Evolutionary conservation across 345 rosid genomes (phyloP), one percentile per base, ranked within the genome.

Genomic region (Pistacia integerrima): DNA sequence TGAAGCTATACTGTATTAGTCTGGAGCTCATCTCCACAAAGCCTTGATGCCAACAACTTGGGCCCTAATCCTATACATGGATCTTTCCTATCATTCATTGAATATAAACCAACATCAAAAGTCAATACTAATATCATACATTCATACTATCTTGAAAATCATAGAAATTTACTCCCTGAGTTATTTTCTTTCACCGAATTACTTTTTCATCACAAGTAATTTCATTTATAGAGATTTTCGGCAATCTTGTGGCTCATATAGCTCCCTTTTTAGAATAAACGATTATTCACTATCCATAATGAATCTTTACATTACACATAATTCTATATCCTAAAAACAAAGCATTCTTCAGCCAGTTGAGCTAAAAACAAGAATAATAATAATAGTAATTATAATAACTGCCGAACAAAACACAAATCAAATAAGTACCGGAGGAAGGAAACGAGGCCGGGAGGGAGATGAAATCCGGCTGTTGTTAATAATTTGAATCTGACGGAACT

Each of bases 371-470:
- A 66, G 9, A 22, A 8, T n/a, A 25, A 4, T 6, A 49, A 4
- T 3, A 12, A 13, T 16, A 16, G 13, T 3, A 30, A 30, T 30
- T 30, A 1, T 4, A 49, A 7, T 6, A 30, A 51, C 12, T 3
- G 9, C 5, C 3, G 4, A 1, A 11, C 11, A 11, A n/a, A 22
- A 28, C 4, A 60, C 16, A 28, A 7, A 49, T 25, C n/a, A 64
- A 30, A 61, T n/a, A 3, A 63, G 49, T 63, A 76, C 82, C 81
- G 73, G 63, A 20, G 82, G 78, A 18, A 82, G 62, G 64, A 22
- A 76, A 56, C 81, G 88, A 78, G 83, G 70, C 16, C 80, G 62
- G 18, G 87, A 73, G 18, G 77, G 79, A 30, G 79, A 81, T 1
- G 77, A 36, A 75, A 80, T 6, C 41, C 75, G 18, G 46, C 60